phyloP scores from a whole-genome alignment of 2,329 filamentous ascomycete species.

The Penicillium sp. region DNA sequence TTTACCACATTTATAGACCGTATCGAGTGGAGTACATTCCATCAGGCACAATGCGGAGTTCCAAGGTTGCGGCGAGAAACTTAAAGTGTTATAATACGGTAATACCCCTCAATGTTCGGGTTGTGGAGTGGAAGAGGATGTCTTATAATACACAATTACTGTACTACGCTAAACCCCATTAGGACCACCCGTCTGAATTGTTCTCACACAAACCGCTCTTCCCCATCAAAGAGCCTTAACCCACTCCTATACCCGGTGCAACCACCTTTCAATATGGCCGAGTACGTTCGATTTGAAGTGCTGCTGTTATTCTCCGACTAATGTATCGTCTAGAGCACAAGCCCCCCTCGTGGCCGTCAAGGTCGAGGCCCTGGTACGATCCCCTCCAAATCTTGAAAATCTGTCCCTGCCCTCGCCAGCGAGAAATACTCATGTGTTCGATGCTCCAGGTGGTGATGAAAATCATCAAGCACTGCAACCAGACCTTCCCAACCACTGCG shows the following conservation, averaged over 20 bases:
- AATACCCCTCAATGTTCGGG: constrained; percentile 16
- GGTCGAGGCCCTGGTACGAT: constrained; percentile 85
- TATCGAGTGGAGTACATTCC: background rate
- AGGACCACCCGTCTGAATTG: constrained; percentile 12
- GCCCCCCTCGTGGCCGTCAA: constrained; percentile 80
- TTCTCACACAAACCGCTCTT: constrained; percentile 27
- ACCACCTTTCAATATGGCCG: constrained; percentile 26
- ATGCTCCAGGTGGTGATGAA: constrained; percentile 81
- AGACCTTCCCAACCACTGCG: constrained; percentile 81
- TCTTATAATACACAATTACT: constrained; percentile 9
- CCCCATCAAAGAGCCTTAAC: constrained; percentile 19
- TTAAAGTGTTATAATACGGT: constrained; percentile 13
- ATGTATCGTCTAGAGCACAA: constrained; percentile 56
- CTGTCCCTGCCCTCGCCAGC: constrained; percentile 26
- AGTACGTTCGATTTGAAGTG: constrained; percentile 13
- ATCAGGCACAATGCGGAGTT: constrained; percentile 1
- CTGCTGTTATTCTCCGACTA: constrained; percentile 8
- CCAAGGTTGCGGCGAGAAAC: background rate
- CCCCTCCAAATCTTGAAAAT: constrained; percentile 33
- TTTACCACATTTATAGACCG: background rate
- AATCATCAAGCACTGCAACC: constrained; percentile 92
- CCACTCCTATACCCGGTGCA: constrained; percentile 15
- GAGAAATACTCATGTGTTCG: constrained; percentile 28
- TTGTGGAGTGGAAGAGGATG: background rate
- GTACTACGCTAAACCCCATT: constrained; percentile 22